These are phyloP conservation scores for Phytopythium mirpurense DNA, from an alignment of 352 stramenopile genomes.

Conservation along the genomic window DNA sequence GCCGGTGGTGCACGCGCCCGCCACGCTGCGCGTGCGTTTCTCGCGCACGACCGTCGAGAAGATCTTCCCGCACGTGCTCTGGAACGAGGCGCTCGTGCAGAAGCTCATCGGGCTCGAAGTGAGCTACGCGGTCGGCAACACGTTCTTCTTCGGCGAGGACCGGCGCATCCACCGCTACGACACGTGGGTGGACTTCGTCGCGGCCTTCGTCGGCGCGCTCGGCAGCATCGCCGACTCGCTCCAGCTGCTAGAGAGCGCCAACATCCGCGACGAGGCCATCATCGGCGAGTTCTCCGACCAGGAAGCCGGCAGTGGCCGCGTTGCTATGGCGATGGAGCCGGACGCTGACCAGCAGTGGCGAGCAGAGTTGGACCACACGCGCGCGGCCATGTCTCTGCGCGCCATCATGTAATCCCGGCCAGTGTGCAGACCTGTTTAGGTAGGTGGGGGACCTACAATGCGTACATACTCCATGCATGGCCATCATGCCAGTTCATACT, in stretches of 20 bases:
- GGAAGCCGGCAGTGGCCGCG: slow-evolving; percentile 2
- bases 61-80: slow-evolving; percentile 61
- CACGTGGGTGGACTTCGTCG: slow-evolving; percentile 53
- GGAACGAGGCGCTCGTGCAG: slow-evolving; percentile 61
- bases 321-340: neutral
- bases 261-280: slow-evolving; percentile 52
- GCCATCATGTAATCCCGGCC: neutral
- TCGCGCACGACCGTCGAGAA: slow-evolving; percentile 55
- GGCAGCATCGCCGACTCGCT: slow-evolving; percentile 44
- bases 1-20: slow-evolving; percentile 36
- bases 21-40: slow-evolving; percentile 48
- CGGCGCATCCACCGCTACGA: slow-evolving; percentile 55
- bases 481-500: too few relatives aligned
- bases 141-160: slow-evolving; percentile 56
- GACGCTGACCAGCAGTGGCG: slow-evolving; percentile 1
- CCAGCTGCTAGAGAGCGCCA: slow-evolving; percentile 40
- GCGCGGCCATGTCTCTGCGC: slow-evolving; percentile 1
- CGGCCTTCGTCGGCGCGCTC: slow-evolving; percentile 31
- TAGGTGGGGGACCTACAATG: too few relatives aligned
- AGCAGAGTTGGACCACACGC: slow-evolving; percentile 2
- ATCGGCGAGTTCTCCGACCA: slow-evolving; percentile 28
- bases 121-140: slow-evolving; percentile 43
- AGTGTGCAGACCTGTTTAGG: too few relatives aligned
- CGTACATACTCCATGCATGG: too few relatives aligned
- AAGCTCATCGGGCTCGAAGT: slow-evolving; percentile 52